A percentile compares a stretch with the other conserved stretches of the same genome.
Conservation (phyloP, 345 rosid genomes). For the Adansonia digitata region DNA sequence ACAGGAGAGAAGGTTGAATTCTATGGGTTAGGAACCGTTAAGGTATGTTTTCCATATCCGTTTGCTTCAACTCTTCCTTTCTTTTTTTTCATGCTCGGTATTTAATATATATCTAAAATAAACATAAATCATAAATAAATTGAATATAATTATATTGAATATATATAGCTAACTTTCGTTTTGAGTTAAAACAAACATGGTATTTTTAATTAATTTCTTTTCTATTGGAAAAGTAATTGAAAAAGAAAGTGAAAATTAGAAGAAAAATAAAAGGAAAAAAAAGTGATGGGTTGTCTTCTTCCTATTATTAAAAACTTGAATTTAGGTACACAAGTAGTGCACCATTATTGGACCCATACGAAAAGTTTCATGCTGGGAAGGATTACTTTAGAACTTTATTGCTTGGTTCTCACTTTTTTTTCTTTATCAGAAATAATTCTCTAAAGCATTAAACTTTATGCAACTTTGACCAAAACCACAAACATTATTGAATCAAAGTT, state of each 20-base stretch:
- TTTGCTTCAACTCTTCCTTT: background rate
- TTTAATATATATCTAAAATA: too few relatives aligned
- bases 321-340: background rate
- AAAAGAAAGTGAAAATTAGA: background rate
- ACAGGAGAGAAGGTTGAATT: slow-evolving; percentile 62
- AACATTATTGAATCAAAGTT: background rate
- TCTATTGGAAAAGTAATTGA: background rate
- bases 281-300: background rate
- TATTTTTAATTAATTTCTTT: too few relatives aligned
- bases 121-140: too few relatives aligned
- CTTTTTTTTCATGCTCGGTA: background rate
- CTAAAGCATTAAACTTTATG: background rate
- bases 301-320: background rate
- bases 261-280: too few relatives aligned
- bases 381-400: background rate
- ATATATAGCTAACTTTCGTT: too few relatives aligned
- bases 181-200: too few relatives aligned
- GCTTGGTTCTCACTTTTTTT: background rate
- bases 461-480: background rate
- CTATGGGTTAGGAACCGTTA: slow-evolving; percentile 57
- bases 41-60: slow-evolving; percentile 28
- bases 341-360: background rate
- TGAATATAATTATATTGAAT: too few relatives aligned
- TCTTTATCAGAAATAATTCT: background rate
- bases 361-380: background rate